Evolutionary conservation across 2,329 filamentous ascomycete genomes (phyloP).

Genomic region (Alternaria alternata): DNA sequence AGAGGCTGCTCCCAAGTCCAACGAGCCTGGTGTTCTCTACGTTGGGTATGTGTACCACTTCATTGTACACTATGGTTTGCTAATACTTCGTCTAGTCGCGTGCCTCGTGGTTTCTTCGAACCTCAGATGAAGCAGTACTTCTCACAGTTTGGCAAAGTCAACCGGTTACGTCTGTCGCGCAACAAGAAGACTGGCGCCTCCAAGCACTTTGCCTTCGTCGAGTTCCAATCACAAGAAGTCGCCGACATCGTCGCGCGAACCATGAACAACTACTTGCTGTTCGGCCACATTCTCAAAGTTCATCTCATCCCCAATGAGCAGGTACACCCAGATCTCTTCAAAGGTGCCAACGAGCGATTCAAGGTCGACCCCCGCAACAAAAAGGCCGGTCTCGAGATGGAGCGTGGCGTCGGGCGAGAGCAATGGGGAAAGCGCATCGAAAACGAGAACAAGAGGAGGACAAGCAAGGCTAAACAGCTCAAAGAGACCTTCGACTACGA

Average conservation of each 20-base stretch:
- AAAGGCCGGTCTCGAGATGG: slow-evolving; percentile 78
- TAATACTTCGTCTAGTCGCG: slow-evolving; percentile 62
- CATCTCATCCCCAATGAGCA: slow-evolving; percentile 78
- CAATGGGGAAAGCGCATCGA: slow-evolving; percentile 80
- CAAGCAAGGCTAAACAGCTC: slow-evolving; percentile 74
- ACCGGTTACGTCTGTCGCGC: slow-evolving; percentile 80
- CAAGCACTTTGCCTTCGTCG: slow-evolving; percentile 94
- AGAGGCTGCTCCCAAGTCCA: slow-evolving; percentile 59
- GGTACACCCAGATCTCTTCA: slow-evolving; percentile 83
- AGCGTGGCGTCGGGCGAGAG: slow-evolving; percentile 74
- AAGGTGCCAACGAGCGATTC: slow-evolving; percentile 88
- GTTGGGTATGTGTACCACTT: slow-evolving; percentile 65
- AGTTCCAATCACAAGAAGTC: slow-evolving; percentile 80
- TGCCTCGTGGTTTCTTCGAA: slow-evolving; percentile 97
- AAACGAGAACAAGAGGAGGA: slow-evolving; percentile 75
- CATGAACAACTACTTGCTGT: slow-evolving; percentile 97
- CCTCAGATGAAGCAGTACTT: slow-evolving; percentile 95
- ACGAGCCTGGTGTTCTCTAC: slow-evolving; percentile 81
- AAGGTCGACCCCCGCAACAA: slow-evolving; percentile 88
- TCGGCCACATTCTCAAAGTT: slow-evolving; percentile 92
- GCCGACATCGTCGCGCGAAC: slow-evolving; percentile 92
- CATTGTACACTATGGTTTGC: neutral
- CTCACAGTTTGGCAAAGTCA: slow-evolving; percentile 87
- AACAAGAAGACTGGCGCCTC: slow-evolving; percentile 91
- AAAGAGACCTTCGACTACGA: slow-evolving; percentile 85